phyloP scores from a whole-genome alignment of 2,329 filamentous ascomycete genomes.

The Aspergillus thermomutatus region DNA sequence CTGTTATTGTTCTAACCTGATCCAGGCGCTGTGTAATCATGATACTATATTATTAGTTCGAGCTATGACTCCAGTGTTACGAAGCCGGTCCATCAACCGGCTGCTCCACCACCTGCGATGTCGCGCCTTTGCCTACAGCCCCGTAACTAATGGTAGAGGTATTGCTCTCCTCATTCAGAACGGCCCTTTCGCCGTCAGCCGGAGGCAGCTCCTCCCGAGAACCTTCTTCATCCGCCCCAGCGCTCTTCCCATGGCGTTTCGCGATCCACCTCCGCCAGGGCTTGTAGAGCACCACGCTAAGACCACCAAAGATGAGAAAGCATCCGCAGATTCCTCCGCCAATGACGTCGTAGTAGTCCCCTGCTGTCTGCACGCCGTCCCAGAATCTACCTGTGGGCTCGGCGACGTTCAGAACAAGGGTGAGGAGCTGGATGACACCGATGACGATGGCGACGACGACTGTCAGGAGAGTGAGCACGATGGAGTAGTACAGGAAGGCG shows the following conservation, averaged over 20 bases:
- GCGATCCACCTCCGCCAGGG: constrained; percentile 70
- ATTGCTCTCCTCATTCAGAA: constrained; percentile 4
- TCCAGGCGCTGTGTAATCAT: background rate
- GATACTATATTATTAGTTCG: background rate
- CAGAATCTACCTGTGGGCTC: constrained; percentile 76
- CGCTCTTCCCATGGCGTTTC: constrained; percentile 20
- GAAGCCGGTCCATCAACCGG: background rate
- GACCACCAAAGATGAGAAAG: constrained; percentile 72
- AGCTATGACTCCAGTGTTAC: background rate
- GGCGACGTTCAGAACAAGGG: constrained; percentile 71
- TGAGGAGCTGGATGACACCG: constrained; percentile 78
- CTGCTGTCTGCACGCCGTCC: constrained; percentile 74
- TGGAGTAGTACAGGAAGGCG: constrained; percentile 92
- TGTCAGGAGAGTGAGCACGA: constrained; percentile 79
- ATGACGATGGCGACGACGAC: constrained; percentile 82
- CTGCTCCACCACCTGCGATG: constrained; percentile 1
- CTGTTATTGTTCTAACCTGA: background rate
- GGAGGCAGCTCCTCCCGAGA: constrained; percentile 17
- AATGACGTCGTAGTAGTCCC: constrained; percentile 81
- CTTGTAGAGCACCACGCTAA: constrained; percentile 71
- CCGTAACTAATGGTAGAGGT: constrained; percentile 9
- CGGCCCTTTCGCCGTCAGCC: constrained; percentile 10
- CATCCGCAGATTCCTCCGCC: constrained; percentile 82
- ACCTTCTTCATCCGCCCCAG: constrained; percentile 19
- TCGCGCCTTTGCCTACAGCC: constrained; percentile 6